phyloP scores from a whole-genome alignment of 345 rosid genomes.

The Eutrema yunnanense region DNA sequence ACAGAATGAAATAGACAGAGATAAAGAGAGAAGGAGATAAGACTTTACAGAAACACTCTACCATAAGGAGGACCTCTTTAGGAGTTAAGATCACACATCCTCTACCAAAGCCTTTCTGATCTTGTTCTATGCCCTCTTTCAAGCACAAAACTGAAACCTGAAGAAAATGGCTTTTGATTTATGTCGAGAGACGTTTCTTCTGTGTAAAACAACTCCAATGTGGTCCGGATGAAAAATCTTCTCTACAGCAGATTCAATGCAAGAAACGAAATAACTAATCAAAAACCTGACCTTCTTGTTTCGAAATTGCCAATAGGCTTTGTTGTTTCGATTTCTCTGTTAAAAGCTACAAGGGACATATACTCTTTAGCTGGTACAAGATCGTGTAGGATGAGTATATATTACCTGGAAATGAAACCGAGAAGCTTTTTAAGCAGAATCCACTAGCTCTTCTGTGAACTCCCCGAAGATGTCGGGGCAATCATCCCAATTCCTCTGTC shows the following conservation, averaged over 20 bases:
- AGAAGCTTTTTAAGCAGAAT: conserved; percentile 27
- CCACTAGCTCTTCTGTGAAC: conserved; percentile 43
- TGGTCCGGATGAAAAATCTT: conserved; percentile 3
- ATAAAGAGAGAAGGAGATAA: not conserved
- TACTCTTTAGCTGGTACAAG: not conserved
- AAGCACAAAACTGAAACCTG: not conserved
- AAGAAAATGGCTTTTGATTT: not conserved
- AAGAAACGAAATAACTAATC: not conserved
- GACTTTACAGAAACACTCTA: conserved; percentile 23
- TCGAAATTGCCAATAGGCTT: not conserved
- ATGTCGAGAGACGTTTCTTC: not conserved
- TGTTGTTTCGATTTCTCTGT: not conserved
- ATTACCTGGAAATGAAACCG: conserved; percentile 9
- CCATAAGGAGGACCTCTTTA: not conserved
- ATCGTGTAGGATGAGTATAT: not conserved
- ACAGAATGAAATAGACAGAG: not conserved
- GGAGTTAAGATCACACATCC: not conserved
- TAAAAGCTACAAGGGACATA: not conserved
- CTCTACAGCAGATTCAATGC: not conserved
- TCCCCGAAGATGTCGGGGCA: conserved; percentile 87
- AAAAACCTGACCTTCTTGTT: not conserved
- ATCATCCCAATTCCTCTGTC: conserved; percentile 58
- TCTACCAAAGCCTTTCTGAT: not conserved
- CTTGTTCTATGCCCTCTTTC: not conserved
- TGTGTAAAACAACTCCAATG: conserved; percentile 6